Evolutionary conservation across 108 stramenopile species (phyloP), one percentile per base, ranked within the genome.

Genomic region (Cyclotella choctawhatcheeana): DNA sequence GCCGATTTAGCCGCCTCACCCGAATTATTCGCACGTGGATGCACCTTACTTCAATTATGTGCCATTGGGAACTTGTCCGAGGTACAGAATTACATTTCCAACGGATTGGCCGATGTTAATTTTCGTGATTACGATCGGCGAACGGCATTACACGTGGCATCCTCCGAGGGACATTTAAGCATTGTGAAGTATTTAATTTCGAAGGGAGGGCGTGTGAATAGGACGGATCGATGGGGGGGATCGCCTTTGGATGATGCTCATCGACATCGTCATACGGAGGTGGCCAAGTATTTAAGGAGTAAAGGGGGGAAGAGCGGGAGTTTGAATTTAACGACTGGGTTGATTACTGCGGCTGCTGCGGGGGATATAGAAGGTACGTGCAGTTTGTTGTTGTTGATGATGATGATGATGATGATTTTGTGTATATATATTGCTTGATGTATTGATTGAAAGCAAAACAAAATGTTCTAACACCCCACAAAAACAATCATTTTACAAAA

Each of bases 101-200:
- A 40, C 8, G 12, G 37, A 12, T 12, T 12, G 12, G 12, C 8
- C 12, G 8, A 88, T 33, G 82, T 93, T 21, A 88, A 96, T 63
- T 96, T 96, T 81, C 77, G 92, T 17, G 94, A 96, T 73, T 89
- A 96, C 35, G 95, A 96, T 74, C 83, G 90, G n/a, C 79, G 95
- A 5, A 93, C 95, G 1, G 93, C 90, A 1, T 43, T 96, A 16
- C 95, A 96, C 60, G 86, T 93, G 4, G 91, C 93, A 0, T 82
- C 93, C 43, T 82, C 83, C 2, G 95, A 96, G 67, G 95, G 95
- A 10, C 88, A 96, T 73, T 65, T 91, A 27, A 74, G 83, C 17
- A 59, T 91, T 10, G 85, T 87, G 17, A 67, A 68, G 61, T 88
- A 53, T 26, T 47, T 96, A 21, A 67, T 92, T 4, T 43, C 66